These are phyloP conservation scores for Globisporangium paroecandrum DNA, from an alignment of 352 stramenopile species.

Conservation along the genomic window DNA sequence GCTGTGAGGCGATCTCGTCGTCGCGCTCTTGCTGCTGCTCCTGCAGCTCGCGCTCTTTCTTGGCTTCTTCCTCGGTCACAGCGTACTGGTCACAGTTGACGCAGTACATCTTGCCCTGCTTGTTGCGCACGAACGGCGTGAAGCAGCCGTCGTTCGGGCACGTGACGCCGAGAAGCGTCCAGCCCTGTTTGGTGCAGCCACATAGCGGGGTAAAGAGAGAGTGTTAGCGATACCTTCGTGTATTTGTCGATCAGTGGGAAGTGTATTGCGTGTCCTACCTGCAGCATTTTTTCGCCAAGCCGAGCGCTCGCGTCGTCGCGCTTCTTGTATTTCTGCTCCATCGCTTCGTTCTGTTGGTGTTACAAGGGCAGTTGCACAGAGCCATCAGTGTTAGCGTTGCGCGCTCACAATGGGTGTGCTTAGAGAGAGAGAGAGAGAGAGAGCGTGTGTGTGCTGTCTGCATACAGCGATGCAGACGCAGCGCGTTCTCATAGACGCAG, in stretches of 20 bases:
- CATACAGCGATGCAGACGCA: neutral
- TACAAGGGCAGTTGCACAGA: neutral
- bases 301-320: constrained; percentile 72
- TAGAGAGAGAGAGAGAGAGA: no score
- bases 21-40: constrained; percentile 39
- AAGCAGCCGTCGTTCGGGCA: constrained; percentile 71
- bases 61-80: constrained; percentile 69
- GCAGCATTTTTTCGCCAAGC: constrained; percentile 79
- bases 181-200: constrained; percentile 38
- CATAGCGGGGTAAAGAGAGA: neutral
- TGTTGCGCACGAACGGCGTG: constrained; percentile 77
- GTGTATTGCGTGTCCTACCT: constrained; percentile 25
- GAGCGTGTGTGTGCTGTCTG: no score
- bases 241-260: neutral
- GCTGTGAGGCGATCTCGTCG: constrained; percentile 36
- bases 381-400: neutral
- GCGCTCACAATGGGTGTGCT: neutral
- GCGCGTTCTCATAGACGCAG: neutral
- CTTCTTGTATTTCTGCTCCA: constrained; percentile 50
- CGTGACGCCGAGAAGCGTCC: constrained; percentile 67
- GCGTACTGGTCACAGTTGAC: constrained; percentile 74
- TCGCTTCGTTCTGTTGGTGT: constrained; percentile 10
- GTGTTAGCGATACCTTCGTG: neutral
- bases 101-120: constrained; percentile 77
- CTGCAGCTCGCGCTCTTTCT: constrained; percentile 42